These are phyloP conservation scores for Tulasnella sp. DNA, from an alignment of 768 basidiomycete genomes.

Conservation along the genomic window DNA sequence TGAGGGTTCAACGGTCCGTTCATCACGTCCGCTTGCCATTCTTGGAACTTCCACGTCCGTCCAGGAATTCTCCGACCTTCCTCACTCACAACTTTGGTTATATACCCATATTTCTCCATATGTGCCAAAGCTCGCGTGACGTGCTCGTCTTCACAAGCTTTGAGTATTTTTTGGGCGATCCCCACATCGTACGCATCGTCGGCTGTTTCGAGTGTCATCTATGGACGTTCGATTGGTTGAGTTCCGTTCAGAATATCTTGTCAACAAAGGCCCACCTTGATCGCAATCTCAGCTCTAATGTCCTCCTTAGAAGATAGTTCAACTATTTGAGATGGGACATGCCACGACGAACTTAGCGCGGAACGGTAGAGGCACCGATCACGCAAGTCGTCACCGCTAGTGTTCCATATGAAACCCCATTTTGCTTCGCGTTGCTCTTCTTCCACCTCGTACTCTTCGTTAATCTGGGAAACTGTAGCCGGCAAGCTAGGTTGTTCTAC, in stretches of 20 bases:
- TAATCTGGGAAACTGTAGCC: background rate
- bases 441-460: constrained; percentile 4
- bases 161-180: constrained; percentile 45
- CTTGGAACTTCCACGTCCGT: constrained; percentile 58
- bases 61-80: constrained; percentile 54
- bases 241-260: background rate
- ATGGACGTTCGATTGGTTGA: background rate
- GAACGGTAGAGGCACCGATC: constrained; percentile 55
- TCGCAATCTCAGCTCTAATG: constrained; percentile 47
- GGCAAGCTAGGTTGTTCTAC: constrained; percentile 1
- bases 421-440: background rate
- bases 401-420: constrained; percentile 69
- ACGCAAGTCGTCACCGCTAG: constrained; percentile 57
- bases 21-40: constrained; percentile 46
- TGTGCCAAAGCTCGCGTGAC: constrained; percentile 45
- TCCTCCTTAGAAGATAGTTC: constrained; percentile 29
- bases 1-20: constrained; percentile 52
- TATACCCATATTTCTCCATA: constrained; percentile 48
- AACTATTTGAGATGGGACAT: background rate
- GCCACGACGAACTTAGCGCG: constrained; percentile 41
- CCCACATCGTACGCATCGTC: constrained; percentile 53
- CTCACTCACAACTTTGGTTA: constrained; percentile 56
- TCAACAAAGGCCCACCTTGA: constrained; percentile 42
- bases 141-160: constrained; percentile 41
- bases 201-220: constrained; percentile 41